Evolutionary conservation across 768 basidiomycete genomes (phyloP).

Genomic region (Ramaria rubella): DNA sequence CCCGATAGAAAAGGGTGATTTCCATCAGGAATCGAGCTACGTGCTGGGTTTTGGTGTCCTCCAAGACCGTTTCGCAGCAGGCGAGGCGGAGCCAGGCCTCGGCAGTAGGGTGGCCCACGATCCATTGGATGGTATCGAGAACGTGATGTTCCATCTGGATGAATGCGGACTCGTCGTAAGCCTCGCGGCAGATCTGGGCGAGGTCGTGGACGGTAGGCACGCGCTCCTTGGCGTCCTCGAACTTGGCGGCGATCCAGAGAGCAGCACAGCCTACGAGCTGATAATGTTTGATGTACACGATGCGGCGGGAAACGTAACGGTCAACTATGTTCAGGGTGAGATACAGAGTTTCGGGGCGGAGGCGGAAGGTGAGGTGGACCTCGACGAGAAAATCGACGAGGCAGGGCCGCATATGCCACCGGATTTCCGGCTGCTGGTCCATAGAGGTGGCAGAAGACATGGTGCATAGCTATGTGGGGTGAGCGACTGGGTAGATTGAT

Average conservation of each 20-base stretch:
- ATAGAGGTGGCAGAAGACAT: constrained; percentile 92
- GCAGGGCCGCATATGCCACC: constrained; percentile 99
- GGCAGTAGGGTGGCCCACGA: constrained; percentile 92
- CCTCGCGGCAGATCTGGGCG: constrained; percentile 90
- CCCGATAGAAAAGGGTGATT: constrained; percentile 95
- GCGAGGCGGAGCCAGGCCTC: constrained; percentile 92
- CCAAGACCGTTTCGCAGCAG: constrained; percentile 66
- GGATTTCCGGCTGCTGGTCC: constrained; percentile 98
- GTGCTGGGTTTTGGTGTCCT: constrained; percentile 88
- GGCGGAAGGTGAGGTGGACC: constrained; percentile 94
- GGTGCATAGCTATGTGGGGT: constrained; percentile 54
- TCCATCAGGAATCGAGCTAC: constrained; percentile 99
- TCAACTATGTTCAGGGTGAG: constrained; percentile 98
- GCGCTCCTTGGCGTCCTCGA: constrained; percentile 97
- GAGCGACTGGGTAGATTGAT: neutral
- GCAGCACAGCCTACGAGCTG: constrained; percentile 98
- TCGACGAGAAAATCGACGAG: constrained; percentile 99
- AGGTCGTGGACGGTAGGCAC: constrained; percentile 95
- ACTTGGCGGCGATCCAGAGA: constrained; percentile 98
- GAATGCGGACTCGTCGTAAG: constrained; percentile 96
- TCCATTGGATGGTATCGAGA: constrained; percentile 93
- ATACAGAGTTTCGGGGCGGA: constrained; percentile 97
- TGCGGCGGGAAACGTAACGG: constrained; percentile 96
- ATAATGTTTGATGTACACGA: constrained; percentile 99
- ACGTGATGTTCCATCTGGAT: constrained; percentile 99